Conservation (phyloP, 2,329 filamentous ascomycete species). For the Aureobasidium sp. region DNA sequence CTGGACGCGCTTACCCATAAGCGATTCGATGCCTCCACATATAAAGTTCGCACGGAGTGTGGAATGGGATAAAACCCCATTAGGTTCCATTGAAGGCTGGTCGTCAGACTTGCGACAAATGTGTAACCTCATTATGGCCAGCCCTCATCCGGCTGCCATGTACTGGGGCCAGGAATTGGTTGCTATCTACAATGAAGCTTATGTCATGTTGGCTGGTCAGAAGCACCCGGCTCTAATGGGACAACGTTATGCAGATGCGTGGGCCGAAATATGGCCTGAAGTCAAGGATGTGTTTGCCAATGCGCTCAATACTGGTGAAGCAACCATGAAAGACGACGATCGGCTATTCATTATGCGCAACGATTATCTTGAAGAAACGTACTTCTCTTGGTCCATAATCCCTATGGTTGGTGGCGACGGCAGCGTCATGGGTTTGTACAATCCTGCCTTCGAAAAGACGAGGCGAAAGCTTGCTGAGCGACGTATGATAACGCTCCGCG, state of each 20-base stretch:
- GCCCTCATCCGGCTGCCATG: conserved; percentile 59
- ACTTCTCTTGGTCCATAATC: conserved; percentile 77
- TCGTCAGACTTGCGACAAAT: conserved; percentile 63
- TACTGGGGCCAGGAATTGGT: conserved; percentile 70
- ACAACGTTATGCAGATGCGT: conserved; percentile 58
- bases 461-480: conserved; percentile 69
- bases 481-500: conserved; percentile 69
- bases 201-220: conserved; percentile 62
- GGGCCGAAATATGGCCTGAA: conserved; percentile 68
- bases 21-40: conserved; percentile 58
- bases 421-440: conserved; percentile 59
- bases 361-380: conserved; percentile 68
- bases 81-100: conserved; percentile 73
- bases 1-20: conserved; percentile 67
- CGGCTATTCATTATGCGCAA: conserved; percentile 64
- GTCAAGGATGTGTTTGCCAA: conserved; percentile 61
- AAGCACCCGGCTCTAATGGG: conserved; percentile 76
- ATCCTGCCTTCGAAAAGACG: conserved; percentile 76
- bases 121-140: conserved; percentile 76
- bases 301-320: conserved; percentile 63
- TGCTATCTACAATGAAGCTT: conserved; percentile 66
- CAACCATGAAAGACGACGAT: conserved; percentile 79
- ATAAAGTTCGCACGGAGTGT: conserved; percentile 64
- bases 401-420: conserved; percentile 69
- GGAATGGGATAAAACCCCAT: conserved; percentile 65